Evolutionary conservation across 2,329 filamentous ascomycete genomes (phyloP).

Genomic region (Fusarium palustre): DNA sequence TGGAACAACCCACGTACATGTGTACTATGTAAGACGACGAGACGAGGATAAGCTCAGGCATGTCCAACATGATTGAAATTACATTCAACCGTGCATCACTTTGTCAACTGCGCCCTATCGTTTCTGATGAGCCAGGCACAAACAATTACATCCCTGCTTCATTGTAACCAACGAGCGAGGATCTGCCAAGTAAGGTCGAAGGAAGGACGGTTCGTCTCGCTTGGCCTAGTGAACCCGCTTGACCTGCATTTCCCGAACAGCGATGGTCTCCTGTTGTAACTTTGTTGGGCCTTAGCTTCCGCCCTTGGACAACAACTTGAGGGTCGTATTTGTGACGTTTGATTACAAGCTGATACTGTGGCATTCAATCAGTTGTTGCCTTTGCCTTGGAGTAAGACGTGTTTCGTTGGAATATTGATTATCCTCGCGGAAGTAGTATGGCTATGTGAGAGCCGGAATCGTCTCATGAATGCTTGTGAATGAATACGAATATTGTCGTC

Average conservation of each 20-base stretch:
- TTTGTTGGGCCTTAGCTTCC: conserved; percentile 34
- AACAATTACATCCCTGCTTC: conserved; percentile 29
- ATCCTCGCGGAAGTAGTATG: background rate
- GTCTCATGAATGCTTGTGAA: background rate
- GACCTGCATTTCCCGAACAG: conserved; percentile 39
- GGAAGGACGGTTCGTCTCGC: conserved; percentile 33
- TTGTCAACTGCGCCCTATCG: conserved; percentile 35
- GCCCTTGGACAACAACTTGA: conserved; percentile 37
- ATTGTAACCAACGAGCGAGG: conserved; percentile 15
- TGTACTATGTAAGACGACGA: background rate
- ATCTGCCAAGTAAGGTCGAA: conserved; percentile 19
- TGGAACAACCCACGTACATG: background rate
- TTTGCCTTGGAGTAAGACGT: background rate
- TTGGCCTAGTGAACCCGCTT: conserved; percentile 35
- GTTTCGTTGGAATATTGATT: background rate
- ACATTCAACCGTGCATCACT: conserved; percentile 11
- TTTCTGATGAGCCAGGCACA: conserved; percentile 32
- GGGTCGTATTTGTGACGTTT: conserved; percentile 10
- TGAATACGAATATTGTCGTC: background rate
- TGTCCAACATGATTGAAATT: conserved; percentile 12
- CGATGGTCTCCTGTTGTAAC: conserved; percentile 25
- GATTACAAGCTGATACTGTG: background rate
- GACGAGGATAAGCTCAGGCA: background rate
- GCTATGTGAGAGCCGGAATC: background rate
- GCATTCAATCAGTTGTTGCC: background rate